Conservation (phyloP, 768 basidiomycete species). For the Gymnopilus dilepis region DNA sequence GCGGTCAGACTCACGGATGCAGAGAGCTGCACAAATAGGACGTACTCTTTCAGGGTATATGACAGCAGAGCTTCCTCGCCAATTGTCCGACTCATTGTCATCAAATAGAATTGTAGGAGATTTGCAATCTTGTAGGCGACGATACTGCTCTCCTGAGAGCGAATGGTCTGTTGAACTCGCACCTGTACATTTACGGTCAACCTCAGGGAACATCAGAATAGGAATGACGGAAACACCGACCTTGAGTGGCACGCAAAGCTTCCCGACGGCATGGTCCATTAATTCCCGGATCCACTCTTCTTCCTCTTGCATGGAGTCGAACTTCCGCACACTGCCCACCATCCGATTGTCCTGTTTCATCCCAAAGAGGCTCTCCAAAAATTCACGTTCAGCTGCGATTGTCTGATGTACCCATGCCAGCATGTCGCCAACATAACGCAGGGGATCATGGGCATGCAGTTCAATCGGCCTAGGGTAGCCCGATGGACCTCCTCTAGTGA, state of each 20-base stretch:
- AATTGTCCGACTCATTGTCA: conserved; percentile 93
- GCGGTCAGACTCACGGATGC: neutral
- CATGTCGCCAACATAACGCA: conserved; percentile 98
- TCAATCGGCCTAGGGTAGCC: conserved; percentile 93
- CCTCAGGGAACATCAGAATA: neutral
- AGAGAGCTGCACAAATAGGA: neutral
- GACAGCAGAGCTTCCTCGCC: conserved; percentile 84
- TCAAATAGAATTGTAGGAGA: conserved; percentile 90
- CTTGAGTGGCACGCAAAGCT: conserved; percentile 88
- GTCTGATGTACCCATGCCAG: conserved; percentile 98
- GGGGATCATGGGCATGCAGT: conserved; percentile 96
- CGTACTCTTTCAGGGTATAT: conserved; percentile 80
- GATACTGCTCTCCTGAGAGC: conserved; percentile 92
- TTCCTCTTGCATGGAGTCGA: conserved; percentile 58
- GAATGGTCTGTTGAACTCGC: conserved; percentile 91
- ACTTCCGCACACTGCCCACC: conserved; percentile 74
- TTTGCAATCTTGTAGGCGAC: conserved; percentile 93
- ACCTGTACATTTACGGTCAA: conserved; percentile 48
- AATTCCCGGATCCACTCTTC: conserved; percentile 82
- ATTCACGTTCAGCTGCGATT: conserved; percentile 94
- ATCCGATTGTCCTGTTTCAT: conserved; percentile 67
- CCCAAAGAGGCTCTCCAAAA: conserved; percentile 86
- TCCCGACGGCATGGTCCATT: conserved; percentile 82
- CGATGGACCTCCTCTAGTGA: conserved; percentile 87
- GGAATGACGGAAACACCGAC: conserved; percentile 41